Conservation (phyloP, 1,284 basidiomycete genomes). For the Marasmius tenuissimus region DNA sequence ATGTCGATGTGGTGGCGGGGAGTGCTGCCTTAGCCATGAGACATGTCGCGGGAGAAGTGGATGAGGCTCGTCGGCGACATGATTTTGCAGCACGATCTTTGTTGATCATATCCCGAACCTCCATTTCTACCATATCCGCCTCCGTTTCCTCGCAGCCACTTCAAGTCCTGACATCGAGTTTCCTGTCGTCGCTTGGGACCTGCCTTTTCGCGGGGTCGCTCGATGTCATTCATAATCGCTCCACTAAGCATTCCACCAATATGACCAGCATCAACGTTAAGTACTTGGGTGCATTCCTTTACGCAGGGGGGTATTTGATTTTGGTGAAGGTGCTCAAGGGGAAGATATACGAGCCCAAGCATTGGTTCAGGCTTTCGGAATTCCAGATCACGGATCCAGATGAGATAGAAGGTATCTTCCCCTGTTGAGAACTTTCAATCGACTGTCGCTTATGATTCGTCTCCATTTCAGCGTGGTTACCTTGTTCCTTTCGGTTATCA, state of each 20-base stretch:
- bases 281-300: conserved; percentile 88
- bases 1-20: conserved; percentile 45
- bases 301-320: conserved; percentile 80
- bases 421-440: conserved; percentile 5
- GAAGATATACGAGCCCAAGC: conserved; percentile 79
- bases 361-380: conserved; percentile 80
- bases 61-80: conserved; percentile 66
- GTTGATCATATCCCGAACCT: conserved; percentile 70
- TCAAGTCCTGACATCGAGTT: conserved; percentile 45
- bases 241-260: conserved; percentile 32
- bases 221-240: conserved; percentile 76
- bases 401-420: conserved; percentile 66
- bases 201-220: conserved; percentile 80
- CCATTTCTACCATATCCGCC: conserved; percentile 28
- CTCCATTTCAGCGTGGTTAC: conserved; percentile 59
- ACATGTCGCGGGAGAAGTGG: conserved; percentile 53
- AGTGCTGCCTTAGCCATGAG: conserved; percentile 64
- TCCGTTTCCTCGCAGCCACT: conserved; percentile 23
- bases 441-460: conserved; percentile 10
- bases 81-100: conserved; percentile 69
- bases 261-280: conserved; percentile 68
- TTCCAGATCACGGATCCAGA: conserved; percentile 73
- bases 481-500: conserved; percentile 77
- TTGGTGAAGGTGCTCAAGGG: conserved; percentile 84
- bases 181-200: conserved; percentile 69